Conservation (phyloP, 768 basidiomycete genomes). For the Chiua virens region DNA sequence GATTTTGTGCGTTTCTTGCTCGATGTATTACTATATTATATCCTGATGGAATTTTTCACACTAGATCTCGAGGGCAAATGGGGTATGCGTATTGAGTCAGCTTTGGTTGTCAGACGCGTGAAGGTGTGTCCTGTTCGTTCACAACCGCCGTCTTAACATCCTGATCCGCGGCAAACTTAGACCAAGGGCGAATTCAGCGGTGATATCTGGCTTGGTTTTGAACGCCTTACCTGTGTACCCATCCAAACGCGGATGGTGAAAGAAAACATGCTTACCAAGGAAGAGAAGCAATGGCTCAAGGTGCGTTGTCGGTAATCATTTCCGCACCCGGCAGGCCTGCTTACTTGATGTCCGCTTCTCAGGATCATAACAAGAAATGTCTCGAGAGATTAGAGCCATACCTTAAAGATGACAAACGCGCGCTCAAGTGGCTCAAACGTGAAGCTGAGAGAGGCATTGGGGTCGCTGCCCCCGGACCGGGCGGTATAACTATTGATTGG, state of each 20-base stretch:
- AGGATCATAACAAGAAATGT: slow-evolving; percentile 83
- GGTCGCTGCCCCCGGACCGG: slow-evolving; percentile 59
- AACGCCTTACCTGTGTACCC: slow-evolving; percentile 90
- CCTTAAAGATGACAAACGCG: slow-evolving; percentile 77
- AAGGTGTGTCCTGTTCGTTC: slow-evolving; percentile 28
- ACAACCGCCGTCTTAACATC: slow-evolving; percentile 1
- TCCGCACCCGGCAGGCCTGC: neutral
- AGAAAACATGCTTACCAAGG: slow-evolving; percentile 76
- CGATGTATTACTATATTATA: slow-evolving; percentile 12
- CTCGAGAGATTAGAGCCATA: slow-evolving; percentile 60
- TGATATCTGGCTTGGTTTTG: slow-evolving; percentile 84
- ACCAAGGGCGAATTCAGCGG: slow-evolving; percentile 73
- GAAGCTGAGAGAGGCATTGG: slow-evolving; percentile 78
- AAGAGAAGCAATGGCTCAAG: slow-evolving; percentile 87
- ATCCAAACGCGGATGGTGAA: slow-evolving; percentile 92
- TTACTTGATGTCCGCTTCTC: slow-evolving; percentile 12
- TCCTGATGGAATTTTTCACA: slow-evolving; percentile 14
- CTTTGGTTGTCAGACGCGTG: slow-evolving; percentile 70
- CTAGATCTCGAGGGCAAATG: slow-evolving; percentile 74
- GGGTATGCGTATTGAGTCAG: slow-evolving; percentile 93
- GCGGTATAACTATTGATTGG: slow-evolving; percentile 80
- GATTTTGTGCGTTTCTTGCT: slow-evolving; percentile 65
- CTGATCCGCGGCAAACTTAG: slow-evolving; percentile 35
- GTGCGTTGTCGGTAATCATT: slow-evolving; percentile 35
- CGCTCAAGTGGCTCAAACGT: slow-evolving; percentile 75